Evolutionary conservation across 192 early-diverging fungal species (phyloP).

Genomic region (Bifiguratus adelaidae): DNA sequence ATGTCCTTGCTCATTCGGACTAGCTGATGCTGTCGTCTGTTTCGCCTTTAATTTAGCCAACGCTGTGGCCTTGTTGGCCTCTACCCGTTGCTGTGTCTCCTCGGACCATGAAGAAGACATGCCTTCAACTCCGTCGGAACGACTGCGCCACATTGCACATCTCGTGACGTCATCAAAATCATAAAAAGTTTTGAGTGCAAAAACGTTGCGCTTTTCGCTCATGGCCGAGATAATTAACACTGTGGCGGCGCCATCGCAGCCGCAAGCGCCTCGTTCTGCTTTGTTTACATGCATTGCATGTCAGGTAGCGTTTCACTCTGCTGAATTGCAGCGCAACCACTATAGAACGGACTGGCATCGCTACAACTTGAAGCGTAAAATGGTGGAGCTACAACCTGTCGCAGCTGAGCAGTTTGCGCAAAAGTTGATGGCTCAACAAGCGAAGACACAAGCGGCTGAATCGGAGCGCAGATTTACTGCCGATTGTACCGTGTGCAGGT

Average conservation of each 20-base stretch:
- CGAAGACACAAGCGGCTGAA: conserved; percentile 28
- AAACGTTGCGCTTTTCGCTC: too few relatives aligned
- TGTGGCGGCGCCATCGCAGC: conserved; percentile 10
- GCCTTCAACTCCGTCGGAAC: too few relatives aligned
- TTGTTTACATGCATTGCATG: conserved; percentile 81
- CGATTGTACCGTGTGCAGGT: conserved; percentile 41
- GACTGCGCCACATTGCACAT: too few relatives aligned
- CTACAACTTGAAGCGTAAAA: conserved; percentile 97
- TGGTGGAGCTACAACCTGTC: conserved; percentile 83
- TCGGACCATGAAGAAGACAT: conserved; percentile 18
- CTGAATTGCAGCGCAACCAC: conserved; percentile 86
- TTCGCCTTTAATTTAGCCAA: conserved; percentile 17
- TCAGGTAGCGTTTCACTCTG: conserved; percentile 84
- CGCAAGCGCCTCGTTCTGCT: conserved; percentile 29
- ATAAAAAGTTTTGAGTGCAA: too few relatives aligned
- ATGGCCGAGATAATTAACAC: background rate
- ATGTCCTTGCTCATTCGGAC: background rate
- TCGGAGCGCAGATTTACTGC: conserved; percentile 18
- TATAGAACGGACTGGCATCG: conserved; percentile 97
- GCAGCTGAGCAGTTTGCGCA: conserved; percentile 70
- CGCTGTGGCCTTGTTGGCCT: conserved; percentile 33
- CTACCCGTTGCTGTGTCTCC: conserved; percentile 29
- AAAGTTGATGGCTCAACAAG: conserved; percentile 54
- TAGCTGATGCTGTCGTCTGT: conserved; percentile 1
- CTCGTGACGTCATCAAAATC: too few relatives aligned